A percentile compares a stretch with the other conserved stretches of the same genome.
phyloP scores from a whole-genome alignment of 2,329 filamentous ascomycete species.

The Cladosporium cucumerinum region DNA sequence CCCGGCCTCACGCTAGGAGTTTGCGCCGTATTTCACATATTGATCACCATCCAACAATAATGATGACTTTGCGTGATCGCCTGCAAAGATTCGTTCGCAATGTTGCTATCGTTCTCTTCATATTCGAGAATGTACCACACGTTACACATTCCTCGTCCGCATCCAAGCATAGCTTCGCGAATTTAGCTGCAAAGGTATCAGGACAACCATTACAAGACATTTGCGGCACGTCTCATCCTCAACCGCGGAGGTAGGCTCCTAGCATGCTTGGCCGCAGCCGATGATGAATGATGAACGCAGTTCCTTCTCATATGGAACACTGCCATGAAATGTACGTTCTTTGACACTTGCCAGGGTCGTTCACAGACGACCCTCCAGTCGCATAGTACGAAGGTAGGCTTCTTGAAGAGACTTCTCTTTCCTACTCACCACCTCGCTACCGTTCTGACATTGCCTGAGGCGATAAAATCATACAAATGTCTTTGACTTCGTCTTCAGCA shows the following conservation, averaged over 20 bases:
- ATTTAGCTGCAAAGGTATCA: neutral
- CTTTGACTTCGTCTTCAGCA: neutral
- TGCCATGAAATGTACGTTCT: neutral
- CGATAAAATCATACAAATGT: neutral
- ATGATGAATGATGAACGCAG: neutral
- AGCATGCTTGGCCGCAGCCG: neutral
- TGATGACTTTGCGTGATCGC: neutral
- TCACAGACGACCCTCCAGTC: neutral
- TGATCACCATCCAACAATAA: neutral
- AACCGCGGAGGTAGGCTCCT: neutral
- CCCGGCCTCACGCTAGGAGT: neutral
- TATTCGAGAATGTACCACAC: neutral
- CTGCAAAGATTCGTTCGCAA: neutral
- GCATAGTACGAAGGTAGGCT: neutral
- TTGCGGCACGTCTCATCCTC: neutral
- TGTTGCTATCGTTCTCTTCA: neutral
- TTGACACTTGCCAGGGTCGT: neutral
- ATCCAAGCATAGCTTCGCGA: neutral
- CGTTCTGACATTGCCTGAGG: neutral
- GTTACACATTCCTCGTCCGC: neutral
- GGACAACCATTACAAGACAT: too few species aligned
- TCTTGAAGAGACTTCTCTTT: neutral
- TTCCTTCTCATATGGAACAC: neutral
- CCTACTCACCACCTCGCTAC: neutral
- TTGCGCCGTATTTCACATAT: neutral